Base-by-base conservation (phyloP, 2,329 filamentous ascomycete genomes). In the Fusarium foetens region DNA sequence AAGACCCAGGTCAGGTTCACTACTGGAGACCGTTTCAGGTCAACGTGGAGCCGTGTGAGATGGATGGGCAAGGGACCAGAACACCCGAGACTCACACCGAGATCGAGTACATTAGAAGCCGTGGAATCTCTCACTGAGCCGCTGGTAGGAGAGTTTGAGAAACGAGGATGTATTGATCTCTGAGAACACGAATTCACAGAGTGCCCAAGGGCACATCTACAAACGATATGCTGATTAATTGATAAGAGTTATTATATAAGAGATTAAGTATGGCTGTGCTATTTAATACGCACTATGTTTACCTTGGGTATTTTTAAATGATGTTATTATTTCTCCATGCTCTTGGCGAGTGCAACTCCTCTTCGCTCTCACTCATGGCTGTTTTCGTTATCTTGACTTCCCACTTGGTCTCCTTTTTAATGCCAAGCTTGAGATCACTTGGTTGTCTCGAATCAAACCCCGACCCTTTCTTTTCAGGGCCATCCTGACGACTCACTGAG, bases 281-380 rank as follows among this genome's bases (percentile, higher is more conserved):
- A 51, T 51, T 9, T 3, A 19, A 33, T 49, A 16, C 16, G 16
- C 29, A 38, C 36, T 38, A 13, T 49, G 16, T 51, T 25, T 10
- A 51, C 48, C 17, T 25, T 4, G 6, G 29, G 5, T 39, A 7
- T 13, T 39, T 23, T 19, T 31, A 54, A n/a, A 54, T 13, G n/a
- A 19, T 9, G 36, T 54, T 54, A 10, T 54, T 31, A n/a, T 39
- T 54, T 4, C 45, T 68, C 58, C 70, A 59, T 10, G 17, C n/a
- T 3, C 41, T 31, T 0, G 70, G 67, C 2, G 70, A 68, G 14
- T 53, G 67, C 25, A 73, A 17, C 35, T 73, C 71, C 31, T 73
- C 71, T n/a, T 73, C 67, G 5, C 71, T 73, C 29, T 73, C 71
- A 58, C 53, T 73, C 6, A 39, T 63, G 3, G 41, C 58, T 6